These are phyloP conservation scores for Volvox carteri DNA, from an alignment of 163 green algal genomes.

Conservation along the genomic window DNA sequence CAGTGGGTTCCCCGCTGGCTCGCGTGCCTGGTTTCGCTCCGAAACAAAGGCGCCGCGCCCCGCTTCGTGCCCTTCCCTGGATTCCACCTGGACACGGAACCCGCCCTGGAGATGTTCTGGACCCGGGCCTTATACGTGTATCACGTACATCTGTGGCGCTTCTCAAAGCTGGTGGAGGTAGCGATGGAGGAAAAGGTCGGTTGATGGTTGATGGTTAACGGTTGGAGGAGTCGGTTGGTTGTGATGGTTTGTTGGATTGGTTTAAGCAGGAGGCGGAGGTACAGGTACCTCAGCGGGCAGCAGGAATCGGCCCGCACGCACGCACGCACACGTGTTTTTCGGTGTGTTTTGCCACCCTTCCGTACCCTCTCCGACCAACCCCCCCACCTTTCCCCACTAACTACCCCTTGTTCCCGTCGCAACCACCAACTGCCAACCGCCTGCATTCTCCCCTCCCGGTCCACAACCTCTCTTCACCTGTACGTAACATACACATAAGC, in stretches of 20 bases:
- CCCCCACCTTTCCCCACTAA: no score
- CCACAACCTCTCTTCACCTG: background rate
- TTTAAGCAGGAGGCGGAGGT: no score
- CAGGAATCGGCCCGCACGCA: no score
- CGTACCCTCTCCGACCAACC: background rate
- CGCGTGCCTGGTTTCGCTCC: background rate
- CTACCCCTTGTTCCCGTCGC: no score
- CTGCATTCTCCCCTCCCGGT: background rate
- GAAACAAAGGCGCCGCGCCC: background rate
- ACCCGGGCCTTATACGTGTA: conserved; percentile 26
- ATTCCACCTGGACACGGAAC: background rate
- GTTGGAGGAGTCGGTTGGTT: background rate
- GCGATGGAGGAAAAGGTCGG: conserved; percentile 54
- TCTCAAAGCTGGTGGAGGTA: conserved; percentile 52
- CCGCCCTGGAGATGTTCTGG: conserved; percentile 19
- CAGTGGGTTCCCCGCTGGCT: conserved; percentile 32
- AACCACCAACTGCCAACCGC: no score
- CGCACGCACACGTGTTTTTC: background rate
- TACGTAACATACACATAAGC: background rate
- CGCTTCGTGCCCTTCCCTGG: conserved; percentile 52
- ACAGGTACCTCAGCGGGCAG: no score
- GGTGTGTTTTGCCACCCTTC: no score
- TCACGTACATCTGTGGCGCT: conserved; percentile 59
- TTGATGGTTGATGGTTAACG: background rate
- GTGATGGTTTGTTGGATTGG: background rate